Evolutionary conservation across 805 yeast genomes (phyloP).

Genomic region (Myxozyma vanderwaltii): DNA sequence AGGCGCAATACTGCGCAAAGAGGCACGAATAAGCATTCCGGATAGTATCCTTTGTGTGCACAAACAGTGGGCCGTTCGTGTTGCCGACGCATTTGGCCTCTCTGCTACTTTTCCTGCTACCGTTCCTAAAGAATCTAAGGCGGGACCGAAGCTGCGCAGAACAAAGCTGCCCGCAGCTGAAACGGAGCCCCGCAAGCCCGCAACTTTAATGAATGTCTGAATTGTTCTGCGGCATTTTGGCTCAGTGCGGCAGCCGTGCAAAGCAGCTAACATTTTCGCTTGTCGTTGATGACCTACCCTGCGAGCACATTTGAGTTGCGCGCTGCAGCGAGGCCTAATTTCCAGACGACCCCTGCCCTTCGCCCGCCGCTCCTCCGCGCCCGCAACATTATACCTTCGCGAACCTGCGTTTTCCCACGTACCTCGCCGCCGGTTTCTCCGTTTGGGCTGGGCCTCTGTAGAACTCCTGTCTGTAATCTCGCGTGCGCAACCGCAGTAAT

Average conservation of each 20-base stretch:
- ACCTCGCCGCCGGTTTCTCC: conserved; percentile 3
- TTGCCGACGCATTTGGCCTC: too few relatives aligned
- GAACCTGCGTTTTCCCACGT: not conserved
- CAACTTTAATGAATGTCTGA: not conserved
- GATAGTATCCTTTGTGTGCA: too few relatives aligned
- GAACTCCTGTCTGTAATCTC: not conserved
- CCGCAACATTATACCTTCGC: not conserved
- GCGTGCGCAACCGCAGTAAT: too few relatives aligned
- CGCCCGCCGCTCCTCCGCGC: not conserved
- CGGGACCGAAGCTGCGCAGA: conserved; percentile 5
- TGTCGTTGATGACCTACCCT: not conserved
- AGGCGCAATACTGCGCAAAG: too few relatives aligned
- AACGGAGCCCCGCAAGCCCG: not conserved
- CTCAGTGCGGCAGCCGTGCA: not conserved
- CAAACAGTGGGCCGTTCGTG: too few relatives aligned
- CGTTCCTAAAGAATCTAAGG: not conserved
- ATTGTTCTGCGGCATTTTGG: not conserved
- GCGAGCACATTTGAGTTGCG: conserved; percentile 5
- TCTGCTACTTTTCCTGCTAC: too few relatives aligned
- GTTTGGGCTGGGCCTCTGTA: not conserved
- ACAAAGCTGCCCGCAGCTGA: not conserved
- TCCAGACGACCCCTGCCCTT: not conserved
- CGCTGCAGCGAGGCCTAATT: not conserved
- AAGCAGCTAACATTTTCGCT: not conserved
- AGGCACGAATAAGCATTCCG: too few relatives aligned